Evolutionary conservation across 768 basidiomycete species (phyloP), one percentile per base, ranked within the genome.

Genomic region (Phlegmacium glaucopus): DNA sequence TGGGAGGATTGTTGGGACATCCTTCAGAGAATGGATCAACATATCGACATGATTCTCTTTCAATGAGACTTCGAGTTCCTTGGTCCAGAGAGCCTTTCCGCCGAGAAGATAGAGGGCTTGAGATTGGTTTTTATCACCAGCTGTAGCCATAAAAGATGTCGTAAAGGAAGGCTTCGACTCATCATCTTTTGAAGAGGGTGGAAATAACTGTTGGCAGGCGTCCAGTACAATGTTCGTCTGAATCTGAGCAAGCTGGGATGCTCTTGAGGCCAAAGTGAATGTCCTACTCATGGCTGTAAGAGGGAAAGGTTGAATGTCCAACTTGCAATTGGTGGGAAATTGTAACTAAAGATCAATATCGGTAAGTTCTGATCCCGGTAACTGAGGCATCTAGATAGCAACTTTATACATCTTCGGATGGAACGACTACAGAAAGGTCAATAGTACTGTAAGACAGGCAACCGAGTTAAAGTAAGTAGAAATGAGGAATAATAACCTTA

Each of bases 61-160:
- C 50, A 99, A 71, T 37, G 83, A 84, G 15, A 89, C 87, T 63
- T 99, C 96, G 45, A 99, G 82, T 57, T 97, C 95, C 57, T 92
- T 90, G 30, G 96, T 99, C 96, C 96, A 99, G 25, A 97, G 67
- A 0, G 88, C 78, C 62, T 91, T 92, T n/a, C 90, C 92, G 32
- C 93, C 93, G 12, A 96, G 70, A 8, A 94, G 75, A 67, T 94
- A 94, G 13, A 96, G 73, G 3, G 82, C 80, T 54, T 91, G 86
- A 1, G 85, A 82, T 66, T 94, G 91, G 59, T 96, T 94, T 60
- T 89, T 87, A 70, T 98, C 95, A 74, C 95, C 60, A 70, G 82
- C 92, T 16, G 85, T 85, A 4, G 72, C 51, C 66, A 78, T 77
- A 59, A 76, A 79, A 12, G 66, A 70, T 6, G 76, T 72, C 6